Percentiles rank a stretch among this genome's conserved stretches.
Conservation (phyloP, 768 basidiomycete genomes). For the Floccularia luteovirens region DNA sequence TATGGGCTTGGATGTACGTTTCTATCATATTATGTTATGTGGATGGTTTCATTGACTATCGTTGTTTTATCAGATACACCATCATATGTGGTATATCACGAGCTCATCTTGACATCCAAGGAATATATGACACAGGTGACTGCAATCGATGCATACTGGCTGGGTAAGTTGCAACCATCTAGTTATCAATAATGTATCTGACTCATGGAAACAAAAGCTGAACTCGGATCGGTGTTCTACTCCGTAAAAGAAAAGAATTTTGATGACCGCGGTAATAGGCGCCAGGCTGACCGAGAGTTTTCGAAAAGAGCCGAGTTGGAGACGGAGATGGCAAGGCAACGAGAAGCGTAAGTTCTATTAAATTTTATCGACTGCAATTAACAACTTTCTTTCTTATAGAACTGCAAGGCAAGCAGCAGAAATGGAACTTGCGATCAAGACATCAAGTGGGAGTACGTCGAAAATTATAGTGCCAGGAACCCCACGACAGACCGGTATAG, state of each 20-base stretch:
- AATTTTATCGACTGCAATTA: conserved; percentile 1
- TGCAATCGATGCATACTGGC: conserved; percentile 94
- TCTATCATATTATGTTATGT: conserved; percentile 1
- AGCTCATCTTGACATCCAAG: conserved; percentile 90
- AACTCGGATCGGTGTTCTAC: conserved; percentile 94
- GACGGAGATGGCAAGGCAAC: conserved; percentile 80
- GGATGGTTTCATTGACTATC: conserved; percentile 8
- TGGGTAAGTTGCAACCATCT: conserved; percentile 46
- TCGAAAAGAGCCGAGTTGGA: conserved; percentile 88
- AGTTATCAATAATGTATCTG: conserved; percentile 1
- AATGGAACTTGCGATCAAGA: conserved; percentile 48
- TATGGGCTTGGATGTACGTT: conserved; percentile 91
- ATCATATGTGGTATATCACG: conserved; percentile 95
- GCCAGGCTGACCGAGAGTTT: conserved; percentile 83
- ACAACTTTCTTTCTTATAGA: conserved; percentile 24
- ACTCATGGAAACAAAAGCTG: conserved; percentile 42
- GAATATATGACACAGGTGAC: conserved; percentile 99
- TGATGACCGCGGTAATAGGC: conserved; percentile 74
- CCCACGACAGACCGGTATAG: conserved; percentile 63
- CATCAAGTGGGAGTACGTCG: conserved; percentile 41
- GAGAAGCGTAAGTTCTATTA: conserved; percentile 54
- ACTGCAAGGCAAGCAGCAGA: conserved; percentile 56
- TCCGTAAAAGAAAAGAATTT: conserved; percentile 98
- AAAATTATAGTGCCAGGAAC: conserved; percentile 79
- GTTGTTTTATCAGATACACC: conserved; percentile 68